phyloP scores from a whole-genome alignment of 805 yeast genomes.

The Starmerella powellii region DNA sequence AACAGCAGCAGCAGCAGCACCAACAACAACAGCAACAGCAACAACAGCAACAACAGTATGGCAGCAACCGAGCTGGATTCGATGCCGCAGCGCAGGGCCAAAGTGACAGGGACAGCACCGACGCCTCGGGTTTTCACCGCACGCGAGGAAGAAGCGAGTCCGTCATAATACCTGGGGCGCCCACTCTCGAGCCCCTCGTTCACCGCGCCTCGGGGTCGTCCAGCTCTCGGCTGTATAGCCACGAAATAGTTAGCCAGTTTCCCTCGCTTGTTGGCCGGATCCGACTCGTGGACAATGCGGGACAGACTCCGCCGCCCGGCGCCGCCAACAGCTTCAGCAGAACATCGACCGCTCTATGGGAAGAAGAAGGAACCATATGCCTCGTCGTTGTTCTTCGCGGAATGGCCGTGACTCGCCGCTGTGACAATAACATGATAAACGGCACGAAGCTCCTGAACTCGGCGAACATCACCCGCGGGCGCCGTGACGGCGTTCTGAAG shows the following conservation, averaged over 20 bases:
- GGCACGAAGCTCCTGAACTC: slow-evolving; percentile 24
- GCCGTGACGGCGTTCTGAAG: slow-evolving; percentile 24
- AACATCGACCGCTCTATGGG: slow-evolving; percentile 20
- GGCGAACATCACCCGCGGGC: slow-evolving; percentile 21
- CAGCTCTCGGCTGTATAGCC: neutral
- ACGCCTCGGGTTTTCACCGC: no score
- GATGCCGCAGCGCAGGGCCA: no score
- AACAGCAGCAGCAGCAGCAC: no score
- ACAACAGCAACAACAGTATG: no score
- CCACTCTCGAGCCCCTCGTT: neutral
- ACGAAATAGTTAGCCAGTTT: slow-evolving; percentile 6
- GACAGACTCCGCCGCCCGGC: slow-evolving; percentile 4
- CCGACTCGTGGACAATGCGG: slow-evolving; percentile 8
- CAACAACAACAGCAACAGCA: no score
- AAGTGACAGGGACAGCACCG: no score
- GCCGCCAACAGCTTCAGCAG: neutral
- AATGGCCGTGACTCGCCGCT: slow-evolving; percentile 18
- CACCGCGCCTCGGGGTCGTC: no score
- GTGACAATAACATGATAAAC: slow-evolving; percentile 25
- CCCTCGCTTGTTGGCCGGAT: slow-evolving; percentile 12
- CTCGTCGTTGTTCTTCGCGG: slow-evolving; percentile 17
- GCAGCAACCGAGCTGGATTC: no score
- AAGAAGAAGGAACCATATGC: slow-evolving; percentile 22
- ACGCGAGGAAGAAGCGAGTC: no score
- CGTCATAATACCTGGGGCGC: no score